A percentile compares a stretch with the other conserved stretches of the same genome.
Evolutionary conservation across 2,329 filamentous ascomycete species (phyloP).

Genomic region (Penicillium nordicum): DNA sequence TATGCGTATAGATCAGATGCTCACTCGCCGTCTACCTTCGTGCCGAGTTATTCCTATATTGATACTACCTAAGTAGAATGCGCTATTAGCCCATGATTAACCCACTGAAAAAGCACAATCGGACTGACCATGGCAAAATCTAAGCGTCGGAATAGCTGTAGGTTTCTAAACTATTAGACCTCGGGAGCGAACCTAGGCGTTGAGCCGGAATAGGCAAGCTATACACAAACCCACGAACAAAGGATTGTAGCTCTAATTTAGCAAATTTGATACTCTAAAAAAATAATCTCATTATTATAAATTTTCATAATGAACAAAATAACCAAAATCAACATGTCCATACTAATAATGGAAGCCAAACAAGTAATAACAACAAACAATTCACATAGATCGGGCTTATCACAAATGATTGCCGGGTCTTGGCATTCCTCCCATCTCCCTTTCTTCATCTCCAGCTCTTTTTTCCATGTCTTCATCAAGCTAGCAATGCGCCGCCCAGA

Average conservation of each 20-base stretch:
- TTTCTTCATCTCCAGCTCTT: slow-evolving; percentile 7
- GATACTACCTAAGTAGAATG: no score
- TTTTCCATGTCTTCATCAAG: slow-evolving; percentile 25
- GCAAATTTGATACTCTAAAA: no score
- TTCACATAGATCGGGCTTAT: slow-evolving; percentile 7
- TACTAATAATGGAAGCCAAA: background rate
- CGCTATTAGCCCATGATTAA: no score
- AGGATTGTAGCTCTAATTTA: background rate
- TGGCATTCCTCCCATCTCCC: slow-evolving; percentile 7
- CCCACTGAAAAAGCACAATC: no score
- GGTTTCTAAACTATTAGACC: no score
- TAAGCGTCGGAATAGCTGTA: no score
- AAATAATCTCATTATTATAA: background rate
- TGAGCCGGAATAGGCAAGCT: background rate
- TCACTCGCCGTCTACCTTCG: no score
- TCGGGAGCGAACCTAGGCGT: no score
- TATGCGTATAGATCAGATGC: no score
- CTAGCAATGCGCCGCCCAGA: slow-evolving; percentile 22
- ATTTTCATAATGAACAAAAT: background rate
- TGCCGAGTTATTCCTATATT: no score
- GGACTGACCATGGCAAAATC: no score
- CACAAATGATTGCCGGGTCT: slow-evolving; percentile 1
- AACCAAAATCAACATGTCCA: background rate
- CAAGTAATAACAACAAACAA: no score
- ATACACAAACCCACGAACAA: background rate